Base-by-base conservation (phyloP, 2,329 filamentous ascomycete genomes). In the Penicillium capsulatum region DNA sequence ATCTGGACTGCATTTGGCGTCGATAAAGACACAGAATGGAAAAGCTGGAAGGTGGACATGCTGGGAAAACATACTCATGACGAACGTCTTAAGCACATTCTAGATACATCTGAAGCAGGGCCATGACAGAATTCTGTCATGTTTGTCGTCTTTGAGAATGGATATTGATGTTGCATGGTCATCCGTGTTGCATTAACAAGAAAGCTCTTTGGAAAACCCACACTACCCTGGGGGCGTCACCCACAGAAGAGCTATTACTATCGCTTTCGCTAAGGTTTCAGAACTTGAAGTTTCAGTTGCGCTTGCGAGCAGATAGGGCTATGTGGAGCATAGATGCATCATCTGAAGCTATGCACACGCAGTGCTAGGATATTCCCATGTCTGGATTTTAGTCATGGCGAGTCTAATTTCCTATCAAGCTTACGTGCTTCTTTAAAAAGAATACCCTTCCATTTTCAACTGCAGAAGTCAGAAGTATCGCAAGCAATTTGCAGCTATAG, bases 1-100 rank as follows among this genome's bases (percentile, higher is more conserved):
- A 42, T 45, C 17, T 45, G 38, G 42, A 11, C 35, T 30, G 34
- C 36, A 30, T 48, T 45, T 38, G 36, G 42, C 0, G 26, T 40
- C 15, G 36, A 38, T 0, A 39, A 14, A 13, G 30, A 47, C 16
- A 44, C 31, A 3, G 40, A 46, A 7, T 44, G 35, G 43, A 22
- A 26, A 20, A 15, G n/a, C 6, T 49, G 37, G 43, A 46, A 46
- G 39, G 8, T 17, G 30, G 17, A 40, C 0, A 44, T 34, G 38
- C 22, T 45, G 34, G 31, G 37, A 16, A 3, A 44, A 31, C 4
- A 46, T 37, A 4, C 36, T 27, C 7, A 45, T 28, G n/a, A 34
- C 30, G 30, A 27, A 31, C 17, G 37, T 29, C 31, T 40, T 7
- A 17, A 35, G 11, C 8, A 31, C 3, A 26, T 35, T 14, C 35